A percentile compares a stretch with the other conserved stretches of the same genome.
These are phyloP conservation scores for Rhododendron ferrugineum DNA, from an alignment of 148 eudicot genomes.

Conservation along the genomic window DNA sequence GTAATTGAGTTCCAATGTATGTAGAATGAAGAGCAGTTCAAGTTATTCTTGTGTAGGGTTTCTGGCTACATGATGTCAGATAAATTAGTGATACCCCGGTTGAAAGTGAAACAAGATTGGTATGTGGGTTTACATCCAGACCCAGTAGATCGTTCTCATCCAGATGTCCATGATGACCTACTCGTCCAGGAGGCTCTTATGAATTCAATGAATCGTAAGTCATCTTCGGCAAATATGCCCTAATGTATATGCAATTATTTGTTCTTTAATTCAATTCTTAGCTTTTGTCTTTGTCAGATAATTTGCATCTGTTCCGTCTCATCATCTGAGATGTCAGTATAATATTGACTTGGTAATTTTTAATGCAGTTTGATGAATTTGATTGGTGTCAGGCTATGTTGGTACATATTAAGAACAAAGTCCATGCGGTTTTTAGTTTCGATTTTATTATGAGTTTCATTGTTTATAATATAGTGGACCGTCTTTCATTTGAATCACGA, in stretches of 20 bases:
- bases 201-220: slow-evolving; percentile 56
- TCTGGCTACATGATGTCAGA: slow-evolving; percentile 97
- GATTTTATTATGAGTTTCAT: not conserved
- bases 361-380: not conserved
- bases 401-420: not conserved
- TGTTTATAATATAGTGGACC: not conserved
- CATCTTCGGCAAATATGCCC: slow-evolving; percentile 1
- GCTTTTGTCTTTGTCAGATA: not conserved
- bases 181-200: slow-evolving; percentile 66
- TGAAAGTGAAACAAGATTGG: slow-evolving; percentile 85
- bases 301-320: not conserved
- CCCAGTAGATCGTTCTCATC: slow-evolving; percentile 95
- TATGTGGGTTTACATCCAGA: slow-evolving; percentile 67
- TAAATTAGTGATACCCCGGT: slow-evolving; percentile 81
- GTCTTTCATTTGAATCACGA: not conserved
- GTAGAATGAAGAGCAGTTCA: not conserved
- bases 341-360: not conserved
- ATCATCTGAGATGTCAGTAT: not conserved
- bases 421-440: not conserved
- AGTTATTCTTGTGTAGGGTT: slow-evolving; percentile 40
- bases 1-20: not conserved
- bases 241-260: not conserved
- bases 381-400: not conserved
- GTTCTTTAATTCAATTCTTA: not conserved
- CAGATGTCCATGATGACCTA: slow-evolving; percentile 84